Conservation (phyloP, 345 rosid genomes). For the Citrus australasica region DNA sequence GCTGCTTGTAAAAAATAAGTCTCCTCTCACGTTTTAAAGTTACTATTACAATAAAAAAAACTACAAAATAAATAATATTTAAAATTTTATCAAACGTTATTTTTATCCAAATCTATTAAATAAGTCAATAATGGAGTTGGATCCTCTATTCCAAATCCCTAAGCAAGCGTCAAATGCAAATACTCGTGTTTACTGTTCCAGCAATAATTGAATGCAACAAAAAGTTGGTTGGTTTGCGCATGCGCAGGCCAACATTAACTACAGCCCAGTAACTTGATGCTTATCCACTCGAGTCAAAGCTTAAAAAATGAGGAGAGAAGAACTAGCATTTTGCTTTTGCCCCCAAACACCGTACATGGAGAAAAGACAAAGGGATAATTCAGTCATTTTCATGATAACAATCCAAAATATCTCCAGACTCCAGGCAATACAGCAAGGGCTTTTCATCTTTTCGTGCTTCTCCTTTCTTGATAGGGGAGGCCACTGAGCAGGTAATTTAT, state of each 20-base stretch:
- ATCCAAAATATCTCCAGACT: neutral
- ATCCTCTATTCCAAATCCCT: no score
- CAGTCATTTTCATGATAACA: neutral
- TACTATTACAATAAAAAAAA: no score
- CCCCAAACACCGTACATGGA: neutral
- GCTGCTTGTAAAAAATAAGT: no score
- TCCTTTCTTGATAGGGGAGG: neutral
- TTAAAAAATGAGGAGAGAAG: neutral
- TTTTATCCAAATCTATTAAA: no score
- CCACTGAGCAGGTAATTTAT: neutral
- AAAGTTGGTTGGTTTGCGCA: neutral
- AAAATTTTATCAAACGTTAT: no score
- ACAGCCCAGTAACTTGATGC: neutral
- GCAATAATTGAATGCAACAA: neutral
- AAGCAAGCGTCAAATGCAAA: neutral
- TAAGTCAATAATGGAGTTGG: no score
- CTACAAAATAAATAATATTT: no score
- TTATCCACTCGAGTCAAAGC: neutral
- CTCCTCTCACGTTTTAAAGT: no score
- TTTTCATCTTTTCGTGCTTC: slow-evolving; percentile 1
- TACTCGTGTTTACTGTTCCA: neutral
- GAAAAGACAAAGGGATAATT: neutral
- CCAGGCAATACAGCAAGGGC: neutral
- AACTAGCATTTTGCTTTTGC: neutral
- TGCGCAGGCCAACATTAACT: neutral